phyloP scores from a whole-genome alignment of 257 asterid genomes.

The Cynanchum wilfordii region DNA sequence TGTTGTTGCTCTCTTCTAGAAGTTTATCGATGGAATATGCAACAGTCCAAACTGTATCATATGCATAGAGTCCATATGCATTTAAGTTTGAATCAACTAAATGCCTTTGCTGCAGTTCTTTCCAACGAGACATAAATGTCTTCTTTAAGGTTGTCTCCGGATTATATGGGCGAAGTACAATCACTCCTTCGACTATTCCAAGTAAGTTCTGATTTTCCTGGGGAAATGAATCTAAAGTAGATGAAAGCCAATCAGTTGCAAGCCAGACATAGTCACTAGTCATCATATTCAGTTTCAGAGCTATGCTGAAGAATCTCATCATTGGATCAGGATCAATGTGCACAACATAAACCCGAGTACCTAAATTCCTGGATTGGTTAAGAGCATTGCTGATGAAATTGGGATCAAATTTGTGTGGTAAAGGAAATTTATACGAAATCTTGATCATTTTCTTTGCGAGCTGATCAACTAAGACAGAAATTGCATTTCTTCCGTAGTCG shows the following conservation, averaged over 20 bases:
- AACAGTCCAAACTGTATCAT: constrained; percentile 32
- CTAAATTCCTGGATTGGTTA: constrained; percentile 48
- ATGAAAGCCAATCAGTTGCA: constrained; percentile 78
- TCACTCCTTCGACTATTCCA: constrained; percentile 23
- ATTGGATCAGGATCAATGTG: constrained; percentile 51
- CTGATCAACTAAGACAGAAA: constrained; percentile 59
- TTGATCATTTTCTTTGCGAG: constrained; percentile 51
- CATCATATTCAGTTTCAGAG: constrained; percentile 66
- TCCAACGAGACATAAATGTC: constrained; percentile 28
- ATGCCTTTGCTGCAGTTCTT: constrained; percentile 12
- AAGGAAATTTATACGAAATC: constrained; percentile 53
- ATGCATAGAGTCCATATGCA: constrained; percentile 34
- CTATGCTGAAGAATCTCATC: constrained; percentile 40
- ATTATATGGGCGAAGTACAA: constrained; percentile 29
- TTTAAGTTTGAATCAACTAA: constrained; percentile 13
- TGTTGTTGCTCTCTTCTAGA: constrained; percentile 7
- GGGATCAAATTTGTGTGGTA: constrained; percentile 35
- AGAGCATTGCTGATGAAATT: constrained; percentile 51
- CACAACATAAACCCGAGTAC: constrained; percentile 65
- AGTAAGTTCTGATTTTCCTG: constrained; percentile 16
- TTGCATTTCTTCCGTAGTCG: constrained; percentile 80
- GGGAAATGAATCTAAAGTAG: constrained; percentile 52
- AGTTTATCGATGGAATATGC: constrained; percentile 23
- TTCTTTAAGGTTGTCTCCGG: constrained; percentile 16
- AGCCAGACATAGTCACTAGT: constrained; percentile 70